Evolutionary conservation across 2,329 filamentous ascomycete species (phyloP).

Genomic region (Alternaria sp.): DNA sequence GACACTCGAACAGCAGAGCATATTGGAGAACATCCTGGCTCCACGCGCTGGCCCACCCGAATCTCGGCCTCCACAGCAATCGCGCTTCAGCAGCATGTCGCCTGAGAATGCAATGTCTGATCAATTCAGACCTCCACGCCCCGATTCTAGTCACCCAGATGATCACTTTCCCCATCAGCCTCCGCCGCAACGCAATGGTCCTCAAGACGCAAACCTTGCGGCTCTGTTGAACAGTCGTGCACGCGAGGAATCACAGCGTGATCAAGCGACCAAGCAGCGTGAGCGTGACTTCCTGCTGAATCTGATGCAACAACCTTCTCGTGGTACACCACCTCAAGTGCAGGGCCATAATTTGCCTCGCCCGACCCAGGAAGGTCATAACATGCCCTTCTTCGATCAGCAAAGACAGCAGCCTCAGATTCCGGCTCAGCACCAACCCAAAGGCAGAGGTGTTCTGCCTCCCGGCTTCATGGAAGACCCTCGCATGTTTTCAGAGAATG

Average conservation of each 20-base stretch:
- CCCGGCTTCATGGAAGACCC: constrained; percentile 50
- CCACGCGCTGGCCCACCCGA: constrained; percentile 43
- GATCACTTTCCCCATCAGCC: constrained; percentile 44
- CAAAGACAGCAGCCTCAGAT: constrained; percentile 44
- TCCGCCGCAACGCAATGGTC: constrained; percentile 40
- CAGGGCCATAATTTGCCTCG: constrained; percentile 48
- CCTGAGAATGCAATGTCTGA: constrained; percentile 43
- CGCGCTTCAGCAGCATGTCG: constrained; percentile 47
- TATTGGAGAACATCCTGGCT: constrained; percentile 48
- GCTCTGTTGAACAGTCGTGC: constrained; percentile 51
- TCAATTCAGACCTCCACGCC: constrained; percentile 41
- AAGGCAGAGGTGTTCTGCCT: constrained; percentile 47
- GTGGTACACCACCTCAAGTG: constrained; percentile 45
- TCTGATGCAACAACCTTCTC: constrained; percentile 72
- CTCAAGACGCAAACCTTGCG: constrained; percentile 45
- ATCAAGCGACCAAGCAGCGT: constrained; percentile 61
- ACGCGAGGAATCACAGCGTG: constrained; percentile 47
- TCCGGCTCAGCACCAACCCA: constrained; percentile 39
- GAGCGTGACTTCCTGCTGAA: constrained; percentile 85
- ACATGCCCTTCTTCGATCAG: constrained; percentile 47
- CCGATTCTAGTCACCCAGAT: constrained; percentile 40
- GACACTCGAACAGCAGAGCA: constrained; percentile 46
- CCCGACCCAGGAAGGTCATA: constrained; percentile 41
- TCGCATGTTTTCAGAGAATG: constrained; percentile 43
- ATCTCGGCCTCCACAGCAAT: constrained; percentile 39